Conservation (phyloP, 805 yeast species). For the Zygosaccharomyces gambellarensis region DNA sequence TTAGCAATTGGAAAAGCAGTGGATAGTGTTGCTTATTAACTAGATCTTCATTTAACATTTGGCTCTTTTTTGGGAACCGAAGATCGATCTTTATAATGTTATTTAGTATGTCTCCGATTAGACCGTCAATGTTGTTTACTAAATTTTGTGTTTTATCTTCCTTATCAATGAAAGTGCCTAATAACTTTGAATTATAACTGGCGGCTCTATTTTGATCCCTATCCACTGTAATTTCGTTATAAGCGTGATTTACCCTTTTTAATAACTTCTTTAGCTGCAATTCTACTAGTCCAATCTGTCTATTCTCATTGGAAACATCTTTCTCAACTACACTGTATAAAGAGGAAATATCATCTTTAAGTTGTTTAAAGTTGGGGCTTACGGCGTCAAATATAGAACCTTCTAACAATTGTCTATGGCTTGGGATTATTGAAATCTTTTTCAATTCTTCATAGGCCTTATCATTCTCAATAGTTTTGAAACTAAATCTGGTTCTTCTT, state of each 20-base stretch:
- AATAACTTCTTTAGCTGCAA: constrained; percentile 21
- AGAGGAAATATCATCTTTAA: constrained; percentile 18
- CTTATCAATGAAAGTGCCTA: constrained; percentile 9
- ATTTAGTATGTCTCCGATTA: constrained; percentile 12
- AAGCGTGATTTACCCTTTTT: constrained; percentile 21
- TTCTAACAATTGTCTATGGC: constrained; percentile 15
- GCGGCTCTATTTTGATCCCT: constrained; percentile 15
- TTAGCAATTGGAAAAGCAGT: constrained; percentile 33
- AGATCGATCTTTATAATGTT: constrained; percentile 36
- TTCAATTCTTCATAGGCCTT: constrained; percentile 19
- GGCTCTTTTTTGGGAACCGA: constrained; percentile 35
- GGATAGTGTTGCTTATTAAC: constrained; percentile 44
- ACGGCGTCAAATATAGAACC: constrained; percentile 25
- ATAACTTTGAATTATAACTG: constrained; percentile 8
- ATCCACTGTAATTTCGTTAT: constrained; percentile 11
- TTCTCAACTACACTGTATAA: constrained; percentile 23
- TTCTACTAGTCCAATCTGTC: constrained; percentile 27
- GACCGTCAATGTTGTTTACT: constrained; percentile 12
- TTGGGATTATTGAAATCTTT: constrained; percentile 13
- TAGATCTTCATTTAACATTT: constrained; percentile 35
- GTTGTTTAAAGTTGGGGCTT: constrained; percentile 21
- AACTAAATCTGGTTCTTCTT: constrained; percentile 9
- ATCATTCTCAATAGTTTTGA: constrained; percentile 12
- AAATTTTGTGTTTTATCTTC: constrained; percentile 10
- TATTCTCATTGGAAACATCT: constrained; percentile 32